Conservation (phyloP, 768 basidiomycete species). For the Serendipita sp. region DNA sequence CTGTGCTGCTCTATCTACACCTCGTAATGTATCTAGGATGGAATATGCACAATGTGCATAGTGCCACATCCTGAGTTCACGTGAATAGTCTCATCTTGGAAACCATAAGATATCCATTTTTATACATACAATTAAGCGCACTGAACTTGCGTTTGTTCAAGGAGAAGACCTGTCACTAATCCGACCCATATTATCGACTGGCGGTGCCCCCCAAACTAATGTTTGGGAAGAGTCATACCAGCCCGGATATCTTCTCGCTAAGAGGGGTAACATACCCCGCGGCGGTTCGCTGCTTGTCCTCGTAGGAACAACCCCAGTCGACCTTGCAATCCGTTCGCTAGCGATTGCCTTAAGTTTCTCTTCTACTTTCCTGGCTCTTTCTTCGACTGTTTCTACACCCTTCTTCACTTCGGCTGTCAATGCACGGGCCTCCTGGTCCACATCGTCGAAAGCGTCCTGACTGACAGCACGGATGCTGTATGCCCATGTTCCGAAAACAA, state of each 20-base stretch:
- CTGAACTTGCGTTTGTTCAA: no score
- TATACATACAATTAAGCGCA: no score
- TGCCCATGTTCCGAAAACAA: constrained; percentile 69
- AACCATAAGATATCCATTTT: no score
- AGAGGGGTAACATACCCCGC: constrained; percentile 31
- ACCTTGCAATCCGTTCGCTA: constrained; percentile 12
- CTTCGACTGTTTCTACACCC: constrained; percentile 14
- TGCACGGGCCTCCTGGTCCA: constrained; percentile 59
- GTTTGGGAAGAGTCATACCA: constrained; percentile 48
- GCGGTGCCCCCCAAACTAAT: constrained; percentile 56
- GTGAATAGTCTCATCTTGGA: no score
- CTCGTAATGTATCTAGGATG: no score
- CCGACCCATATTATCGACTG: constrained; percentile 45
- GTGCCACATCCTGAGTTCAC: no score
- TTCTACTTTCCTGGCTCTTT: constrained; percentile 19
- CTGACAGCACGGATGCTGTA: constrained; percentile 91
- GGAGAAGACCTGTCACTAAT: constrained; percentile 18
- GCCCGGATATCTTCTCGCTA: constrained; percentile 32
- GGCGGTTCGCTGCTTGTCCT: constrained; percentile 10
- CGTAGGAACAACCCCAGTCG: constrained; percentile 6
- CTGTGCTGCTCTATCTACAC: no score
- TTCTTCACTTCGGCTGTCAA: constrained; percentile 26
- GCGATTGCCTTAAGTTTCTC: constrained; percentile 12
- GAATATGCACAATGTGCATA: no score
- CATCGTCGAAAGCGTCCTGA: constrained; percentile 81